These are phyloP conservation scores for Suhomyces guaymorum DNA, from an alignment of 1,139 yeast species.

Conservation along the genomic window DNA sequence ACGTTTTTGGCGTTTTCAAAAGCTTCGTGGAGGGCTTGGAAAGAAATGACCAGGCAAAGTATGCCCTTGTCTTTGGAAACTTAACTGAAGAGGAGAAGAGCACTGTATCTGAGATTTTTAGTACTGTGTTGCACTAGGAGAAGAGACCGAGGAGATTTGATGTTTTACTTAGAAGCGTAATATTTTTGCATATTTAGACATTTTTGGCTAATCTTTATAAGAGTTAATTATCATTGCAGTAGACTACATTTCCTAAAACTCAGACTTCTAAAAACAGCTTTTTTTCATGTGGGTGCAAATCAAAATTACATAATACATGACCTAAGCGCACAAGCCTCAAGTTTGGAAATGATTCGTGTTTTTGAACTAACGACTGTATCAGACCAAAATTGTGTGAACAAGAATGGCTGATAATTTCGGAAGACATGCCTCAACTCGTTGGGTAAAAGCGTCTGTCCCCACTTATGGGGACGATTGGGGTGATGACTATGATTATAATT, in stretches of 20 bases:
- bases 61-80: slow-evolving; percentile 17
- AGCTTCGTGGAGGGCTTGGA: slow-evolving; percentile 20
- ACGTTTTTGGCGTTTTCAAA: slow-evolving; percentile 49
- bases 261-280: no score
- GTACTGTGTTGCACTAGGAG: slow-evolving; percentile 6
- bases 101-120: slow-evolving; percentile 15
- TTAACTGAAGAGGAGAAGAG: slow-evolving; percentile 15
- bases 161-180: not conserved
- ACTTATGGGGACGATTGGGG: slow-evolving; percentile 64
- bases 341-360: slow-evolving; percentile 5
- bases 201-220: no score
- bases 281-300: not conserved
- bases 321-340: not conserved
- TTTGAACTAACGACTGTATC: not conserved
- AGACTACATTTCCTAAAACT: no score
- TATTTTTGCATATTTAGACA: not conserved
- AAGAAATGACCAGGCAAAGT: slow-evolving; percentile 11
- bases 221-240: no score
- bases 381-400: not conserved
- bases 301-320: not conserved
- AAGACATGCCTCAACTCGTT: slow-evolving; percentile 62
- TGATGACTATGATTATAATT: slow-evolving; percentile 37
- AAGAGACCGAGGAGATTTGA: not conserved
- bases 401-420: slow-evolving; percentile 47
- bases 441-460: slow-evolving; percentile 61